Base-by-base conservation (phyloP, 2,329 filamentous ascomycete species). In the Aspergillus hortae region DNA sequence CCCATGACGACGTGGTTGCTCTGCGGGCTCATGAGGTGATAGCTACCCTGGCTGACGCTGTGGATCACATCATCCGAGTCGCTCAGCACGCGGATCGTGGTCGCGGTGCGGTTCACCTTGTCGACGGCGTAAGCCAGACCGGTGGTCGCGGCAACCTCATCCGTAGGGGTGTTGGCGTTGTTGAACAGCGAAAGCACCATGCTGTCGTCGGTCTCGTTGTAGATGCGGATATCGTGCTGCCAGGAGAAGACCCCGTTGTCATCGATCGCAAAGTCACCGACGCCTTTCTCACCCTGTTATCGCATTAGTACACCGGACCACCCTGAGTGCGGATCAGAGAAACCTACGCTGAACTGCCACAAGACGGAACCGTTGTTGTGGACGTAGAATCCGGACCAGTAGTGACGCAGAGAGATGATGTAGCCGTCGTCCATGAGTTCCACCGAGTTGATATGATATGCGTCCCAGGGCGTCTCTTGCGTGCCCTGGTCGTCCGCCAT, bases 201-300 rank as follows among this genome's bases (percentile, higher is more conserved):
- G 17, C 64, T 63, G 5, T 65, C 62, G 25, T 64, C 60, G 32
- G 71, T 67, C 41, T 67, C 56, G 53, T 69, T 67, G 56, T 63
- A 66, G 44, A 72, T 51, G 33, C 71, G 69, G 10, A 71, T 68
- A 53, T 70, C 61, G 44, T 70, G 67, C 56, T 69, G 67, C 67
- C 67, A 70, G 21, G 65, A 62, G 52, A 63, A 67, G 19, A 46
- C 46, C 30, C 44, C 56, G 30, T 40, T 35, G 30, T 58, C 51
- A 33, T 61, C 61, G 17, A 58, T 56, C 32, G 56, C 46, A 40
- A 67, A 68, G 46, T 67, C 63, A 6, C 64, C 67, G 27, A 54
- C 55, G 17, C 56, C 55, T 25, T 55, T 45, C 11, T 61, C 59
- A n/a, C 65, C 62, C 55, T 67, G 25, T 7, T 32, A n/a, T 6